phyloP scores from a whole-genome alignment of 192 early-diverging fungal genomes.

The Rhizoclosmatium globosum region DNA sequence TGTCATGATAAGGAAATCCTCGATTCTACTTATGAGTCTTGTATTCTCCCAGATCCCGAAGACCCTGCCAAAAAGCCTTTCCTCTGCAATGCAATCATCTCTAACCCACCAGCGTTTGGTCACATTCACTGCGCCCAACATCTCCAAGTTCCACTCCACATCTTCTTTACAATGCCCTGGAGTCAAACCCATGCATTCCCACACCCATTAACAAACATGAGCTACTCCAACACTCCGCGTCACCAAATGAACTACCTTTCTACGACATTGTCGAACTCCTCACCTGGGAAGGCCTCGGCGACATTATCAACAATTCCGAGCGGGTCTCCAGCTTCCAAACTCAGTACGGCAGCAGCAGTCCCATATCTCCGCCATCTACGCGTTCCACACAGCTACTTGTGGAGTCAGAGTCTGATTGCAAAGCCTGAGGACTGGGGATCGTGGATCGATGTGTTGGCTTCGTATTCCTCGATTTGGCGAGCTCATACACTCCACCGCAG shows the following conservation, averaged over 20 bases:
- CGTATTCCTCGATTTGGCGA: conserved; percentile 77
- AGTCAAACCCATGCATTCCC: conserved; percentile 76
- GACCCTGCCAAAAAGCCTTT: conserved; percentile 35
- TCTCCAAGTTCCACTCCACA: conserved; percentile 49
- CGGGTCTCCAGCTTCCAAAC: conserved; percentile 35
- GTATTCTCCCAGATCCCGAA: conserved; percentile 37
- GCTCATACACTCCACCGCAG: conserved; percentile 63
- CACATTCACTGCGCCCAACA: conserved; percentile 52
- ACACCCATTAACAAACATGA: conserved; percentile 63
- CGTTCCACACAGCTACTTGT: conserved; percentile 49
- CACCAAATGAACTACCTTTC: conserved; percentile 64
- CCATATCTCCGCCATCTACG: conserved; percentile 14
- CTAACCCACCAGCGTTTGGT: conserved; percentile 50
- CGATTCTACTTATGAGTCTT: conserved; percentile 42
- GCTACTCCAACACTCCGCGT: conserved; percentile 12
- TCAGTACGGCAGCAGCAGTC: conserved; percentile 11
- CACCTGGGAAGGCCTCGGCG: conserved; percentile 68
- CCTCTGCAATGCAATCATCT: conserved; percentile 48
- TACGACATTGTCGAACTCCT: conserved; percentile 75
- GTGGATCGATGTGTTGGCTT: conserved; percentile 70
- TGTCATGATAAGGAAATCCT: conserved; percentile 43
- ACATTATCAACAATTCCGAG: conserved; percentile 52
- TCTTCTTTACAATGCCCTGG: conserved; percentile 75
- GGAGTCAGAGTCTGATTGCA: conserved; percentile 37
- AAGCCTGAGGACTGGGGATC: conserved; percentile 52